Evolutionary conservation across 352 stramenopile genomes (phyloP), one percentile per base, ranked within the genome.

Genomic region (Pythium aristosporum): DNA sequence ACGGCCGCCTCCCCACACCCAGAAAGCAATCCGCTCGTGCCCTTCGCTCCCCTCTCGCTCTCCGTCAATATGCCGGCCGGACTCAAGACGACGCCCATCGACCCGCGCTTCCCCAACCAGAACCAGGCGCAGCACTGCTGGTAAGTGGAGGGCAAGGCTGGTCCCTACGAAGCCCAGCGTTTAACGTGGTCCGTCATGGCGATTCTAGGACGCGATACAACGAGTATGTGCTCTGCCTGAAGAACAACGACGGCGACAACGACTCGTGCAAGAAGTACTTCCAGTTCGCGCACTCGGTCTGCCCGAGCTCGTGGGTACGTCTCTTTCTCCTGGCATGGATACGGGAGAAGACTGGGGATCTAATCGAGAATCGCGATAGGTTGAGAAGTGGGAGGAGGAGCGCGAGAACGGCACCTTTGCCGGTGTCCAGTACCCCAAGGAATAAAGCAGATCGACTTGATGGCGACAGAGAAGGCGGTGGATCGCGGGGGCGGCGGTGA

Each of bases 141-240:
- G 79, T 88, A 67, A 28, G 25, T 28, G 25, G 25, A 28, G 25
- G 25, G 2, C 25, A 28, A 28, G 2, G 25, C 25, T 28, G 25
- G 25, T 4, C 25, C 25, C 2, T 28, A 4, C 25, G 25, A 28
- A 28, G 25, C 25, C 25, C 25, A 28, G 25, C 25, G 25, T 28
- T 4, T 28, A 4, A 28, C 2, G 2, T 4, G 25, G 2, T 28
- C 25, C 25, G 25, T 28, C 2, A 28, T 28, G 25, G 25, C 25
- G 25, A 28, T 49, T 46, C 15, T 54, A 92, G 85, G 89, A 96
- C 87, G 61, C 82, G 88, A 50, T 99, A 98, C 92, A 99, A 99
- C 74, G 96, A 99, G 82, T 99, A 92, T 81, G 86, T 98, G 36
- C 73, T 99, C 49, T 99, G 96, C 81, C 67, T 98, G 53, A 98